phyloP scores from a whole-genome alignment of 331 rosid genomes.

The Cydonia oblonga region DNA sequence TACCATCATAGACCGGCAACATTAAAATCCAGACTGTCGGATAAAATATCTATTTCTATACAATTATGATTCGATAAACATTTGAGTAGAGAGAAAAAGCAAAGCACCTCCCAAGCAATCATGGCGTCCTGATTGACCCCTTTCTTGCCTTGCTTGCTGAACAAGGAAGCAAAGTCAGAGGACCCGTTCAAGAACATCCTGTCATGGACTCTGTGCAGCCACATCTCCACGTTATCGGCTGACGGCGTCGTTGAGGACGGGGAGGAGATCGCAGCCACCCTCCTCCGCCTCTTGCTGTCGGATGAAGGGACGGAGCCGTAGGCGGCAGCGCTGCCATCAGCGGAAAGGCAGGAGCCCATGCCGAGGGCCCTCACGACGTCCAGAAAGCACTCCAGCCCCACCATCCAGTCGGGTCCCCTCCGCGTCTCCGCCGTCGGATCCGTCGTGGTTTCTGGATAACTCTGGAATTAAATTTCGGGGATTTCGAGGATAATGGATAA shows the following conservation, averaged over 20 bases:
- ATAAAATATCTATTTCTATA: neutral
- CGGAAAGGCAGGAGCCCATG: conserved; percentile 76
- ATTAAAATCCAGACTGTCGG: neutral
- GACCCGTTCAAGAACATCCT: conserved; percentile 48
- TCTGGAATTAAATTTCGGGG: neutral
- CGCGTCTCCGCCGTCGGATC: conserved; percentile 50
- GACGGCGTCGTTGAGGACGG: neutral
- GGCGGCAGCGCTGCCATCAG: conserved; percentile 22
- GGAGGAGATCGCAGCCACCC: conserved; percentile 10
- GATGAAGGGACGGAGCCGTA: conserved; percentile 25
- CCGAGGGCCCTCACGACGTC: conserved; percentile 80
- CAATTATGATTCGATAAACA: too few species aligned
- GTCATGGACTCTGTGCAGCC: conserved; percentile 35
- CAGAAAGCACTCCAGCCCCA: conserved; percentile 73
- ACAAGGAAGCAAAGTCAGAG: conserved; percentile 37
- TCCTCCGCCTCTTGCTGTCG: conserved; percentile 19
- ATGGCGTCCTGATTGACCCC: conserved; percentile 71
- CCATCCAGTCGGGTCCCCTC: conserved; percentile 53
- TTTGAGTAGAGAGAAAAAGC: neutral
- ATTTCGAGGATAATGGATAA: neutral
- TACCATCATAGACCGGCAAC: neutral
- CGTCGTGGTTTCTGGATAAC: conserved; percentile 17
- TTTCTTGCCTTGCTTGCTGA: conserved; percentile 45
- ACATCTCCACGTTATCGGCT: conserved; percentile 11
- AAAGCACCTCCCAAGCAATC: conserved; percentile 71